These are phyloP conservation scores for Magnolia officinalis DNA, from an alignment of 164 flowering plant genomes.

Conservation along the genomic window DNA sequence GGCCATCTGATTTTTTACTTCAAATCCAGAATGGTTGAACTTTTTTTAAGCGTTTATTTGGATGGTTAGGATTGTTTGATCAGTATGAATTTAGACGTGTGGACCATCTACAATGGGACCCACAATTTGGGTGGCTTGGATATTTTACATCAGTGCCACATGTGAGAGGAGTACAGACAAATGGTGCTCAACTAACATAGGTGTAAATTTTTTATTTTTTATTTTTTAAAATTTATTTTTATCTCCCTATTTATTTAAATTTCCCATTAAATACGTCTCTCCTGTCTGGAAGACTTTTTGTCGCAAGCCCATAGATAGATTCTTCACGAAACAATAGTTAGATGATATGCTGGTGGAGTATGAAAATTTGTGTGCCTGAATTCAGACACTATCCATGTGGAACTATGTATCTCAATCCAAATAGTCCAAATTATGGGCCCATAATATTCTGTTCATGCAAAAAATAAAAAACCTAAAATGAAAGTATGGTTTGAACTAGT, in stretches of 20 bases:
- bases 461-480: background rate
- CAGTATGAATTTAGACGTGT: background rate
- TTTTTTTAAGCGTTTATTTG: no score
- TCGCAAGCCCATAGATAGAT: background rate
- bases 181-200: background rate
- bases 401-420: background rate
- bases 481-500: no score
- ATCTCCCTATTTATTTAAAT: background rate
- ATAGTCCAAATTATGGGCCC: background rate
- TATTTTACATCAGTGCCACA: background rate
- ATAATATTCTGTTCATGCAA: background rate
- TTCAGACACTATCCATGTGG: background rate
- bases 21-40: no score
- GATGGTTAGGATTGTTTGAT: background rate
- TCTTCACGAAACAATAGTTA: background rate
- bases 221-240: background rate
- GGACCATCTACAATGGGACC: no score
- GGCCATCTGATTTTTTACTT: no score
- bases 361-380: background rate
- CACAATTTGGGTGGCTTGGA: background rate
- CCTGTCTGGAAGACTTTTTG: background rate
- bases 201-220: background rate
- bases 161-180: no score
- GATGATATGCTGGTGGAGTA: background rate
- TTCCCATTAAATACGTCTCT: background rate